A percentile compares a stretch with the other conserved stretches of the same genome.
Conservation (phyloP, 805 yeast genomes). For the Barnettozyma salicaria region DNA sequence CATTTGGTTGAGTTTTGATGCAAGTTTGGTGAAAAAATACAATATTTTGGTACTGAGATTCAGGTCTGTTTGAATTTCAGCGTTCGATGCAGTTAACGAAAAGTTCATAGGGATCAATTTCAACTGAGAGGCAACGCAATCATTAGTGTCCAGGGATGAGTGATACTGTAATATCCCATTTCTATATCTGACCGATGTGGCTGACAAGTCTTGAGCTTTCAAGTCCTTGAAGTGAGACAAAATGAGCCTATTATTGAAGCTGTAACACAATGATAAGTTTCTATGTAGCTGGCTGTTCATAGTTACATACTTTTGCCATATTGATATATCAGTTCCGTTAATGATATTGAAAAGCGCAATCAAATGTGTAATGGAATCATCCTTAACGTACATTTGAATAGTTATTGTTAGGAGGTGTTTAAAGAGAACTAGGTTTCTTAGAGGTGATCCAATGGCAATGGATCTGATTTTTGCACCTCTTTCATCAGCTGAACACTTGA, state of each 20-base stretch:
- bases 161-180: conserved; percentile 22
- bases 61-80: conserved; percentile 20
- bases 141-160: conserved; percentile 29
- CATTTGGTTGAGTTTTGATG: conserved; percentile 32
- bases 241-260: conserved; percentile 18
- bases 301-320: conserved; percentile 17
- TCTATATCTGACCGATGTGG: conserved; percentile 17
- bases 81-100: conserved; percentile 17
- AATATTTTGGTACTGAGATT: conserved; percentile 23
- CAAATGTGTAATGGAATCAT: conserved; percentile 17
- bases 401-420: conserved; percentile 52
- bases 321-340: conserved; percentile 20
- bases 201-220: conserved; percentile 9
- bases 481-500: conserved; percentile 31
- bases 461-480: conserved; percentile 60
- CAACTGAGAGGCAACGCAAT: conserved; percentile 31
- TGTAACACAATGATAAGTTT: conserved; percentile 17
- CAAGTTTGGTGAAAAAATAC: conserved; percentile 27
- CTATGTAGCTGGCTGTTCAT: conserved; percentile 15
- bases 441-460: conserved; percentile 50
- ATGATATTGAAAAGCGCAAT: conserved; percentile 19
- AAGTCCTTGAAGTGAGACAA: conserved; percentile 22
- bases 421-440: conserved; percentile 48
- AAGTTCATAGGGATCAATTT: conserved; percentile 28
- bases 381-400: conserved; percentile 32